Base-by-base conservation (phyloP, 2,329 filamentous ascomycete species). In the Apiospora hydei region DNA sequence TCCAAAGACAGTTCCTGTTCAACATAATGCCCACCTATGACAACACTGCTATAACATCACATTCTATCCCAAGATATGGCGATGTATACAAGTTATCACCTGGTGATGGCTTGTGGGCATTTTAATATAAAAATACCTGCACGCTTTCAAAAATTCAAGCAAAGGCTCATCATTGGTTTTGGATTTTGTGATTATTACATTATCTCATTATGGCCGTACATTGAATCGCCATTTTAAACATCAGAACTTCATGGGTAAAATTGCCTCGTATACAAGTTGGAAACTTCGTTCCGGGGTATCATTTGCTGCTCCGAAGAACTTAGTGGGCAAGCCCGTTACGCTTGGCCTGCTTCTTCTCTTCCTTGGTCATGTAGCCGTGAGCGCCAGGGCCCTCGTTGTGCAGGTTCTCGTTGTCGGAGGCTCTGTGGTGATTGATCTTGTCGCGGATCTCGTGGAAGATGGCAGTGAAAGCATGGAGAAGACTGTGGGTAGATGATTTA, bases 401-500 rank as follows among this genome's bases (percentile, higher is more conserved):
- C 30, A 64, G 3, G 30, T 38, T 41, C 34, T 64, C 57, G 30
- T 38, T 6, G 21, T 64, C 34, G 4, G 14, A 11, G 41, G 38
- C 67, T 1, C 53, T 3, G 53, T 61, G 57, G 5, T 21, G 18
- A 0, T 8, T 1, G 11, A 30, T 7, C 26, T 70, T 46, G 0
- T 72, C 73, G 30, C 61, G 71, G 5, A 77, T 76, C 72, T 83
- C 81, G 72, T 85, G 82, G 78, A 84, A 84, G 0, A 80, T 75
- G 44, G 83, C 83, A 10, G 83, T 85, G 68, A 84, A 72, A 16
- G 82, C 81, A 72, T 85, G 83, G 7, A 85, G 79, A 24, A 85
- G 24, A 11, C 83, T 84, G 71, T 30, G 8, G 8, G 14, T 16
- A 2, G 0, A 10, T 24, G 10, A 30, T 30, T 64, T 24, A 64